These are phyloP conservation scores for Trypanosomatidae sp. DNA, from an alignment of 208 protist species.

Conservation along the genomic window DNA sequence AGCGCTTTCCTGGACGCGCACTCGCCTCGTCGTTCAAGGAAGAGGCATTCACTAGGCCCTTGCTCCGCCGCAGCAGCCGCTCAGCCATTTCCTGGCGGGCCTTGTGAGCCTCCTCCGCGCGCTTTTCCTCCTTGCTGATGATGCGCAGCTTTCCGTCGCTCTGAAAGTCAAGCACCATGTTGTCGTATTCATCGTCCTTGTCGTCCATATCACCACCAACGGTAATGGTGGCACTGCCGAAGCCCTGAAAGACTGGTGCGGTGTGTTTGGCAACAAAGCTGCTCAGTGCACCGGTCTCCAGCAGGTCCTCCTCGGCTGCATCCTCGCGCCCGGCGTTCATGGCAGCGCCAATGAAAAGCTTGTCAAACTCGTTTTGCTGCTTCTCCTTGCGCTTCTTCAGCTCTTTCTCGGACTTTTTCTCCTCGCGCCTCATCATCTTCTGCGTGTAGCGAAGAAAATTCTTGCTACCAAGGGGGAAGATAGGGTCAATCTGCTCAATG, in stretches of 20 bases:
- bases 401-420: conserved; percentile 75
- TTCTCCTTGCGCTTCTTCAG: conserved; percentile 52
- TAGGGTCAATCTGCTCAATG: conserved; percentile 67
- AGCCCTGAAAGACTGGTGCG: conserved; percentile 30
- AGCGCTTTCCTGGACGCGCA: conserved; percentile 57
- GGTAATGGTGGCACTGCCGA: conserved; percentile 19
- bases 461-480: conserved; percentile 85
- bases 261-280: conserved; percentile 72
- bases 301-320: conserved; percentile 61
- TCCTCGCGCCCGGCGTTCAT: conserved; percentile 63
- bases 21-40: conserved; percentile 54
- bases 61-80: conserved; percentile 54
- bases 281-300: conserved; percentile 73
- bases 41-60: conserved; percentile 42
- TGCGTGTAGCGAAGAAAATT: conserved; percentile 87
- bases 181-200: conserved; percentile 67
- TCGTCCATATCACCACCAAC: conserved; percentile 11
- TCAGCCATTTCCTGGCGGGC: conserved; percentile 64
- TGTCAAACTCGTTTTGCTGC: conserved; percentile 78
- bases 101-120: conserved; percentile 42
- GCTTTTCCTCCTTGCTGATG: conserved; percentile 72
- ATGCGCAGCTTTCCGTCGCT: conserved; percentile 82
- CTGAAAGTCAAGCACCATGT: conserved; percentile 81
- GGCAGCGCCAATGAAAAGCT: conserved; percentile 66
- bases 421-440: conserved; percentile 80